phyloP scores from a whole-genome alignment of 2,329 filamentous ascomycete genomes.

The Ophiosphaerella narmari region DNA sequence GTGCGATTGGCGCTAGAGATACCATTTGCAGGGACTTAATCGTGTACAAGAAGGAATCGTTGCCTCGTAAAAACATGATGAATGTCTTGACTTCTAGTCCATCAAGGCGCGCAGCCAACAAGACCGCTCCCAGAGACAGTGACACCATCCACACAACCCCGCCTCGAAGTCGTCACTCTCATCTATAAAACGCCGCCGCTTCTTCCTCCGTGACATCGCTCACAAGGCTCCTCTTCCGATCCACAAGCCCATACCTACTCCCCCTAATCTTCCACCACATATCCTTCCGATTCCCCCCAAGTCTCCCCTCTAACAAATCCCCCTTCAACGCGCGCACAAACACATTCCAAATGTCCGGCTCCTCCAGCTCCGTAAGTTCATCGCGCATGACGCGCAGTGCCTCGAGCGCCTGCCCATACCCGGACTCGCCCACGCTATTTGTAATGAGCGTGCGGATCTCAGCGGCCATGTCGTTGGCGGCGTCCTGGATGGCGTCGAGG shows the following conservation, averaged over 20 bases:
- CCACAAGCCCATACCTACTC: slow-evolving; percentile 73
- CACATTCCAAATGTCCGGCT: slow-evolving; percentile 75
- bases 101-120: too few species aligned
- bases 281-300: slow-evolving; percentile 78
- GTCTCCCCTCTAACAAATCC: slow-evolving; percentile 68
- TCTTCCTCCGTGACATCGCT: slow-evolving; percentile 72
- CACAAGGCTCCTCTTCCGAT: slow-evolving; percentile 63
- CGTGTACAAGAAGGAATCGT: too few species aligned
- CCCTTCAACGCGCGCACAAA: slow-evolving; percentile 74
- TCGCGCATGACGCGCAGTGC: slow-evolving; percentile 77
- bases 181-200: slow-evolving; percentile 55
- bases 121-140: too few species aligned
- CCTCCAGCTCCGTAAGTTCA: slow-evolving; percentile 74
- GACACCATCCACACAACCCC: neutral
- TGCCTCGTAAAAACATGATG: too few species aligned
- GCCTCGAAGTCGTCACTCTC: slow-evolving; percentile 1
- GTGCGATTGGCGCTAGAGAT: too few species aligned
- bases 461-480: slow-evolving; percentile 72
- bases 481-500: slow-evolving; percentile 66
- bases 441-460: slow-evolving; percentile 72
- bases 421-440: slow-evolving; percentile 74
- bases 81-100: too few species aligned
- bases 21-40: too few species aligned
- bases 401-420: slow-evolving; percentile 76
- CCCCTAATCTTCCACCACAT: slow-evolving; percentile 79